Evolutionary conservation across 73 alveolate genomes (phyloP).

Genomic region (Halteria grandinella): DNA sequence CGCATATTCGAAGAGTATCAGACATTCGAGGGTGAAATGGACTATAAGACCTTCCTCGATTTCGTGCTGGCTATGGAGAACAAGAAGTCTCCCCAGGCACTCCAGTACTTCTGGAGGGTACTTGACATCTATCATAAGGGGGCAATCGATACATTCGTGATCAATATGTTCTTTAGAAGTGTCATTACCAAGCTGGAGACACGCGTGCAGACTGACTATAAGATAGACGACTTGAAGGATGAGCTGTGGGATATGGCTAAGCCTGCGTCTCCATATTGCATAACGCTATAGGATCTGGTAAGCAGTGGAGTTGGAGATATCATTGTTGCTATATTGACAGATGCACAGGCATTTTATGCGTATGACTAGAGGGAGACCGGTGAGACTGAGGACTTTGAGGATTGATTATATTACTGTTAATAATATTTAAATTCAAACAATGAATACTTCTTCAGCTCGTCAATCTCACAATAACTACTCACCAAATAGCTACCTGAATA

Average conservation of each 20-base stretch:
- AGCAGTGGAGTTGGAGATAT: constrained; percentile 89
- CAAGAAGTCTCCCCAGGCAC: constrained; percentile 92
- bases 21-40: constrained; percentile 97
- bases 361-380: constrained; percentile 98
- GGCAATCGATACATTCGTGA: constrained; percentile 94
- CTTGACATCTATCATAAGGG: constrained; percentile 89
- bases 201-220: constrained; percentile 86
- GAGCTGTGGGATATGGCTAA: constrained; percentile 96
- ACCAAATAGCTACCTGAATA: no score
- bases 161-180: constrained; percentile 92
- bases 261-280: constrained; percentile 84
- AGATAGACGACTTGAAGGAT: constrained; percentile 93
- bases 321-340: constrained; percentile 92
- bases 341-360: constrained; percentile 98
- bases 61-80: constrained; percentile 99
- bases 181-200: constrained; percentile 80
- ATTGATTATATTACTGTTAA: neutral
- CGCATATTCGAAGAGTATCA: constrained; percentile 95
- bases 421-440: no score
- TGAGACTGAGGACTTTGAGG: constrained; percentile 86
- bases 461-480: no score
- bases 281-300: constrained; percentile 81
- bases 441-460: no score
- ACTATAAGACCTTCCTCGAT: constrained; percentile 97
- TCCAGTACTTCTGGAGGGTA: constrained; percentile 87